phyloP scores from a whole-genome alignment of 108 stramenopile species.

The Nitzschia palea region DNA sequence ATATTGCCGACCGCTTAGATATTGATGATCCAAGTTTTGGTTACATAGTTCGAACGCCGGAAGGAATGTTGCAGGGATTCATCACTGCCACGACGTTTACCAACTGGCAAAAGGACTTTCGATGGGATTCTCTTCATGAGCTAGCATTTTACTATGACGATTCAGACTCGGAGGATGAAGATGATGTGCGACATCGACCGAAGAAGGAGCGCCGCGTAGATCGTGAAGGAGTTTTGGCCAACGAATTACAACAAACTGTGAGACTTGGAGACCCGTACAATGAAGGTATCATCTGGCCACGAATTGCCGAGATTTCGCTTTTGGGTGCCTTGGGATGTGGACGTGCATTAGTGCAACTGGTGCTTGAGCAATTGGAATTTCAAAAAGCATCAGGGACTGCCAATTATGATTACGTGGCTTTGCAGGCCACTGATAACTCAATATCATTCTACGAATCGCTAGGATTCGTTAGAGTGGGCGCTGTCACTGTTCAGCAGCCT shows the following conservation, averaged over 20 bases:
- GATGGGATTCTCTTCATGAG: constrained; percentile 87
- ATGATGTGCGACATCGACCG: background rate
- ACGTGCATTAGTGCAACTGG: constrained; percentile 68
- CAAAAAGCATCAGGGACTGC: constrained; percentile 45
- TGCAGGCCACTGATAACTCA: constrained; percentile 90
- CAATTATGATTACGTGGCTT: constrained; percentile 85
- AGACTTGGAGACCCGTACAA: constrained; percentile 84
- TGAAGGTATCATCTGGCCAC: constrained; percentile 91
- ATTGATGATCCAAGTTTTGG: constrained; percentile 89
- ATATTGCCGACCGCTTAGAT: constrained; percentile 91
- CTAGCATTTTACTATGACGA: constrained; percentile 74
- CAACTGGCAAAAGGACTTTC: constrained; percentile 84
- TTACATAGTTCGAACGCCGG: constrained; percentile 64
- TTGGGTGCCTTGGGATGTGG: constrained; percentile 80
- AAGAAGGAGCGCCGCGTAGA: constrained; percentile 54
- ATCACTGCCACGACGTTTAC: constrained; percentile 89
- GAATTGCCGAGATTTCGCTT: constrained; percentile 87
- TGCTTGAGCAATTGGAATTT: constrained; percentile 79
- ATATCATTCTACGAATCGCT: constrained; percentile 89
- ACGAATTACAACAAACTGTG: constrained; percentile 66
- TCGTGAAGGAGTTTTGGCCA: constrained; percentile 58
- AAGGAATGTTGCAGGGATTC: constrained; percentile 89
- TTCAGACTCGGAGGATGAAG: constrained; percentile 22
- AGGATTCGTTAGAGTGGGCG: constrained; percentile 88
- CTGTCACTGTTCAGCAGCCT: constrained; percentile 30